Base-by-base conservation (phyloP, 2,329 filamentous ascomycete species). In the Xylariaceae sp. region DNA sequence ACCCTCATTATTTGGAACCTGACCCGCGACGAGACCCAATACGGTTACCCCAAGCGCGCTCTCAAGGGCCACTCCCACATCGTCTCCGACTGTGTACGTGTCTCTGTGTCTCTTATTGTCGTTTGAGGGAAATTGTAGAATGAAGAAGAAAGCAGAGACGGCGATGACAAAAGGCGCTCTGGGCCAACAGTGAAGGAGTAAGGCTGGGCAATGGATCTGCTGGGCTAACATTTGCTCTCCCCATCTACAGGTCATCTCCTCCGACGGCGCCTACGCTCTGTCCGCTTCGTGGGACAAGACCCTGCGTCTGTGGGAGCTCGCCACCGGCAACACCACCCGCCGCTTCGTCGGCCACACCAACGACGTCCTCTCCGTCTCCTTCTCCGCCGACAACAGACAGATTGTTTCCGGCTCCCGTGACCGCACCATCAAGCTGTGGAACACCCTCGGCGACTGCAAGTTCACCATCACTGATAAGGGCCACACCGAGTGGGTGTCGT, bases 381-480 rank as follows among this genome's bases (percentile, higher is more conserved):
- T 99, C 89, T 97, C 94, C 68, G 94, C 94, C 85, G 94, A 99
- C 83, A 97, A 97, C 89, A 89, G 94, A 73, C 94, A 97, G 84
- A 97, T 99, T 77, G 94, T 97, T 69, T 97, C 94, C 63, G 94
- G 91, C 64, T 97, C 94, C 61, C 91, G 94, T 75, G 94, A 99
- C 83, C 87, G 90, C 75, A 90, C 89, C 71, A 97, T 99, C 85
- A 99, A 97, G 89, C 87, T 99, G 69, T 99, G 94, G 94, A 99
- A 99, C 85, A 99, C 94, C 68, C 90, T 99, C 63, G 94, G 94
- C 78, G 94, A 99, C 86, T 99, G 94, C 91, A 99, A 99, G 85
- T 99, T 86, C 87, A 99, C 92, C 81, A 97, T 99, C 83, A 95
- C 90, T 78, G 94, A 99, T 75, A 99, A 99, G 88, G 94, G 94